Conservation (phyloP, 148 eudicot species). For the Rhododendron griersonianum region DNA sequence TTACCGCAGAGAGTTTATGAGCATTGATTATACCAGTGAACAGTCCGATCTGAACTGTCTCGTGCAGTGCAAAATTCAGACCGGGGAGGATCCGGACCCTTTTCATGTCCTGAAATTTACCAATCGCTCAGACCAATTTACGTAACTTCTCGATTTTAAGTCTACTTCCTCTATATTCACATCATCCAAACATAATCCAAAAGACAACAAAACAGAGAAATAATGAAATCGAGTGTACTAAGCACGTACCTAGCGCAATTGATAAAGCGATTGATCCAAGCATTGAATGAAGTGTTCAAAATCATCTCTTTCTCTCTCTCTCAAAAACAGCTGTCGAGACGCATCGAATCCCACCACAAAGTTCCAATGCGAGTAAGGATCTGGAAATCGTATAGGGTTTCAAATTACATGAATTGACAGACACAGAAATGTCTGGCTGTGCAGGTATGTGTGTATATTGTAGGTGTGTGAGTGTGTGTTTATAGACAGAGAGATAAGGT, state of each 20-base stretch:
- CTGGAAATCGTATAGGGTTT: background rate
- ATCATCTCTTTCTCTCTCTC: constrained; percentile 32
- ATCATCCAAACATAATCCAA: constrained; percentile 1
- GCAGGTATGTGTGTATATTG: background rate
- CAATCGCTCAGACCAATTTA: background rate
- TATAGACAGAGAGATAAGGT: background rate
- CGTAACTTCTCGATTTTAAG: background rate
- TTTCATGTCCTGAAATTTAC: background rate
- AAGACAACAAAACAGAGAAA: background rate
- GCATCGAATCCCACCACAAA: background rate
- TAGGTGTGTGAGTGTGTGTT: background rate
- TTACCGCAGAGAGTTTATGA: too few species aligned
- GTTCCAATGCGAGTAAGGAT: background rate
- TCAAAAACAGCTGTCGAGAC: background rate
- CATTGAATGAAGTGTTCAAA: constrained; percentile 51
- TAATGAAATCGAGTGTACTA: constrained; percentile 1
- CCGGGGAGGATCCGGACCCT: too few species aligned
- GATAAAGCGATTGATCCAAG: constrained; percentile 70
- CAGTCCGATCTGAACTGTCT: background rate
- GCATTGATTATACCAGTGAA: too few species aligned
- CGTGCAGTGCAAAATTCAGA: background rate
- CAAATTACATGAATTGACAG: background rate
- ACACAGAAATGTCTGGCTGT: background rate
- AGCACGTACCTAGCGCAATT: constrained; percentile 73
- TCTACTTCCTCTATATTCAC: background rate